A percentile compares a stretch with the other conserved stretches of the same genome.
Evolutionary conservation across 495 filamentous ascomycete species (phyloP).

Genomic region (Aspergillus kassunensis): DNA sequence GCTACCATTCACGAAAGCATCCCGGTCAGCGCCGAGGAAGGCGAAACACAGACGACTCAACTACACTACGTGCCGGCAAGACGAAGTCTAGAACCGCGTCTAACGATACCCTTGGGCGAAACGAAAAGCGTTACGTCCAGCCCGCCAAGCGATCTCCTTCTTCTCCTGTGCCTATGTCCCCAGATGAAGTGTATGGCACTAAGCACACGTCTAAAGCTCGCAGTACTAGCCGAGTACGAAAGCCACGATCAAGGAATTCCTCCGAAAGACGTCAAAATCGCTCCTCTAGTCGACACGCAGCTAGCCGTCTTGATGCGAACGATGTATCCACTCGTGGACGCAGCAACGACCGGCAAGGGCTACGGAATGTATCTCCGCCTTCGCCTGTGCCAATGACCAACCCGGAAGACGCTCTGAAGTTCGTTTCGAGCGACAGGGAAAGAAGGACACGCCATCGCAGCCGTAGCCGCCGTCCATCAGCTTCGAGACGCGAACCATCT

Average conservation of each 20-base stretch:
- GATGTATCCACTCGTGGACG: constrained; percentile 42
- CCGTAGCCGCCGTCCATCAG: constrained; percentile 41
- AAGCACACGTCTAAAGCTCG: constrained; percentile 37
- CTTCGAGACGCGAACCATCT: constrained; percentile 43
- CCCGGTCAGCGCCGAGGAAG: constrained; percentile 55
- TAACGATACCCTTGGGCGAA: constrained; percentile 64
- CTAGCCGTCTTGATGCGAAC: constrained; percentile 42
- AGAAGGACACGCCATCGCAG: constrained; percentile 57
- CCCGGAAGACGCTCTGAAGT: constrained; percentile 55
- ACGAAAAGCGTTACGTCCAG: constrained; percentile 63
- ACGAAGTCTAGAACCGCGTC: constrained; percentile 56
- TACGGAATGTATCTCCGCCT: constrained; percentile 68
- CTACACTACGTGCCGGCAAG: constrained; percentile 43
- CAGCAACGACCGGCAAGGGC: constrained; percentile 54
- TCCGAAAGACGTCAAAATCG: constrained; percentile 31
- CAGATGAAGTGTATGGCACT: constrained; percentile 63
- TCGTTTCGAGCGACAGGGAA: constrained; percentile 59
- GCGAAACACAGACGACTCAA: constrained; percentile 47
- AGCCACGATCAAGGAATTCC: constrained; percentile 33
- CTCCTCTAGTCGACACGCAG: constrained; percentile 38
- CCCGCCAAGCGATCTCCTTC: constrained; percentile 85
- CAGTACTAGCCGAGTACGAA: constrained; percentile 36
- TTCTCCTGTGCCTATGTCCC: constrained; percentile 88
- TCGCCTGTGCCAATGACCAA: constrained; percentile 70
- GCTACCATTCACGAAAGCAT: constrained; percentile 54